These are phyloP conservation scores for Suhomyces canberraensis DNA, from an alignment of 805 yeast genomes.

Conservation along the genomic window DNA sequence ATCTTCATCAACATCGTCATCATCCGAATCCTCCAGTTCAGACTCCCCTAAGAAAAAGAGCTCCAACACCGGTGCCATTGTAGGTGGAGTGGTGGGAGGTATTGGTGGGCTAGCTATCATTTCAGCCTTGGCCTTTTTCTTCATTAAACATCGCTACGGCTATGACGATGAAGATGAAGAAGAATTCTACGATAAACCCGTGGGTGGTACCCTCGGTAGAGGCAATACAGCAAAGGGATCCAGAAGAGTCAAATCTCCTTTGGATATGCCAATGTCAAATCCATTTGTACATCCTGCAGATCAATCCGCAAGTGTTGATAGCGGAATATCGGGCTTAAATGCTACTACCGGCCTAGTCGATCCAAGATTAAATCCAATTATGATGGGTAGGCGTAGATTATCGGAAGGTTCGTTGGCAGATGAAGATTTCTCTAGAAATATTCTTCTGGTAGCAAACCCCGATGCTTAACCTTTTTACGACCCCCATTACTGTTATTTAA, in stretches of 20 bases:
- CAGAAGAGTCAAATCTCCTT: slow-evolving; percentile 27
- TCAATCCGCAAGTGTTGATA: slow-evolving; percentile 24
- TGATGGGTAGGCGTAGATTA: slow-evolving; percentile 79
- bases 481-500: too few relatives aligned
- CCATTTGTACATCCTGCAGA: slow-evolving; percentile 66
- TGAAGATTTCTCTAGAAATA: slow-evolving; percentile 78
- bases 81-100: slow-evolving; percentile 47
- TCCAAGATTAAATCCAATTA: slow-evolving; percentile 68
- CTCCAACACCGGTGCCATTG: slow-evolving; percentile 39
- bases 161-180: slow-evolving; percentile 52
- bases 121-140: slow-evolving; percentile 25
- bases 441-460: slow-evolving; percentile 85
- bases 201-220: slow-evolving; percentile 36
- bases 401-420: slow-evolving; percentile 87
- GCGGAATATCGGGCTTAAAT: slow-evolving; percentile 3
- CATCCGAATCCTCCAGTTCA: slow-evolving; percentile 2
- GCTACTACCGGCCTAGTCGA: slow-evolving; percentile 33
- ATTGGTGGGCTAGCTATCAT: slow-evolving; percentile 28
- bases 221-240: slow-evolving; percentile 26
- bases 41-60: slow-evolving; percentile 14
- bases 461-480: slow-evolving; percentile 40
- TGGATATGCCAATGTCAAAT: slow-evolving; percentile 43
- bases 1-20: slow-evolving; percentile 3
- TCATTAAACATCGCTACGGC: slow-evolving; percentile 32
- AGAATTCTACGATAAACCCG: slow-evolving; percentile 25